Percentiles rank a stretch among this genome's conserved stretches.
phyloP scores from a whole-genome alignment of 1,284 basidiomycete genomes.

The Golubevia sp. region DNA sequence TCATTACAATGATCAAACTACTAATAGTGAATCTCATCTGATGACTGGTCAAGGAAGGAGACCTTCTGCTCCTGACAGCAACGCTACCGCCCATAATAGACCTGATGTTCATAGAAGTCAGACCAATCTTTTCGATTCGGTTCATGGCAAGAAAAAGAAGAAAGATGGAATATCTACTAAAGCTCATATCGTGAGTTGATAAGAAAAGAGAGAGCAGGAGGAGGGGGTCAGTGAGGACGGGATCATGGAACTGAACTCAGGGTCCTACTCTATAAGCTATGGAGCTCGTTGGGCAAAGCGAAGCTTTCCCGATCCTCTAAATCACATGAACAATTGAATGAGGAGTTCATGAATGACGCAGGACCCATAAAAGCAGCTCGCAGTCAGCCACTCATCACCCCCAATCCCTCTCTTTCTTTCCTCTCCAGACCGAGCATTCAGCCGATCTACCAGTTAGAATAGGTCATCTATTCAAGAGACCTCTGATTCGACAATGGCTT shows the following conservation, averaged over 20 bases:
- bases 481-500: constrained; percentile 59
- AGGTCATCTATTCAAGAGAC: constrained; percentile 52
- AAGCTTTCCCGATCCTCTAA: neutral
- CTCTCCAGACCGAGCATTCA: constrained; percentile 13
- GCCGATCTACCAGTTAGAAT: constrained; percentile 38
- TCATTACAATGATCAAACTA: too few species aligned
- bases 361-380: neutral
- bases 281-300: too few species aligned
- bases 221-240: too few species aligned
- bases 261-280: too few species aligned
- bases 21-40: too few species aligned
- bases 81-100: too few species aligned
- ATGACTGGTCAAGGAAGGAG: too few species aligned
- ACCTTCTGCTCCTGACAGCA: too few species aligned
- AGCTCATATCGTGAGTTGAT: too few species aligned
- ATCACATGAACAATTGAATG: neutral
- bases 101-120: too few species aligned
- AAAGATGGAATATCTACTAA: neutral
- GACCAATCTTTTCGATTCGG: constrained; percentile 19
- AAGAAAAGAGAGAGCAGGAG: too few species aligned
- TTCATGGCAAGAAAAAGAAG: constrained; percentile 13
- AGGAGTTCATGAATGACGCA: neutral
- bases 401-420: neutral
- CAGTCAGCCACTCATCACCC: neutral
- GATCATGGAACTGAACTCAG: too few species aligned